Evolutionary conservation across 2,329 filamentous ascomycete species (phyloP), one percentile per base, ranked within the genome.

Genomic region (Amauroascus niger): DNA sequence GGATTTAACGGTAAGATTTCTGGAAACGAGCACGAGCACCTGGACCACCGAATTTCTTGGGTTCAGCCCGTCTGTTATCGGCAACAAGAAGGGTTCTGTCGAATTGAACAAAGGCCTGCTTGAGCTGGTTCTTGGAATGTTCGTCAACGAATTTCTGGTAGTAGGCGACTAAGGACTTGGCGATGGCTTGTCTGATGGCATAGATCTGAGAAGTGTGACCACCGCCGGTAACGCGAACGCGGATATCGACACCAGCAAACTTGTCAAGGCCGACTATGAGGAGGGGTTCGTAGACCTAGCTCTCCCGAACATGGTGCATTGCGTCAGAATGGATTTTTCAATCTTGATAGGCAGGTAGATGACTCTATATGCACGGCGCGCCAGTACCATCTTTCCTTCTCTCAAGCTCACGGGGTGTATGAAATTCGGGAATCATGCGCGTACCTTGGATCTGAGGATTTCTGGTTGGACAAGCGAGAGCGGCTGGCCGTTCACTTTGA

Each of bases 131-230:
- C 87, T 98, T 98, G 80, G 87, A 88, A 87, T 97, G 90, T 87
- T 98, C 93, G 74, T 98, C 93, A 77, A 97, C 88, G 80, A 85
- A 98, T 83, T 98, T 96, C 81, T 96, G 91, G 87, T 96, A 97
- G 86, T 96, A 96, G 76, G 89, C 86, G 71, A 95, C 85, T 74
- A 95, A 88, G 69, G 86, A 86, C 84, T 97, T 98, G 80, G 90
- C 84, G 73, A 98, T 97, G 69, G 93, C 91, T 81, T 98, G 93
- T 69, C 93, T 89, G 81, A 97, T 88, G 74, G 93, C 93, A 79
- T 97, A 96, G 77, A 95, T 82, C 78, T 96, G 90, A 58, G 88
- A 95, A 64, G 87, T 90, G 82, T 97, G 91, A 79, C 91, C 93
- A 87, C 93, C 93, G 74, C 93, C 93, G 70, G 83, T 81, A 70